Conservation (phyloP, 2,329 filamentous ascomycete genomes). For the Monosporascus ibericus region DNA sequence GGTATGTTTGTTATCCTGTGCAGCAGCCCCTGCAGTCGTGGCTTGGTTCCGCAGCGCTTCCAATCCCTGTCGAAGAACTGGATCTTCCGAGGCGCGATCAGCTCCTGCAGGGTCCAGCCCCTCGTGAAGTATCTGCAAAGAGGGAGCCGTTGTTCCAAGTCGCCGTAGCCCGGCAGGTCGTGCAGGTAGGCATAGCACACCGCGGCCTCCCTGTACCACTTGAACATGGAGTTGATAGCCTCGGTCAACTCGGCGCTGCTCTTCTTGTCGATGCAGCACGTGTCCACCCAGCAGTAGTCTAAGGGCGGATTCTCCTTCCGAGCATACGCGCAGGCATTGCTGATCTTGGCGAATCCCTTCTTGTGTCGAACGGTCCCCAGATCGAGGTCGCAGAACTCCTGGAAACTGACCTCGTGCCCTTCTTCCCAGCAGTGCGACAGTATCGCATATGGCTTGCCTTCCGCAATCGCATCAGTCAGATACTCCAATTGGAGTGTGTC, state of each 20-base stretch:
- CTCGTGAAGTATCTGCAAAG: constrained; percentile 7
- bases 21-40: neutral
- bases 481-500: too few relatives aligned
- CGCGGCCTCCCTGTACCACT: constrained; percentile 6
- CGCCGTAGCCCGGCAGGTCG: neutral
- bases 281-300: constrained; percentile 11
- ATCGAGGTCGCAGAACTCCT: neutral
- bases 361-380: neutral
- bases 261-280: constrained; percentile 11
- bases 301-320: neutral
- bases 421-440: constrained; percentile 15
- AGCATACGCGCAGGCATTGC: constrained; percentile 3
- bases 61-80: constrained; percentile 13
- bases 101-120: constrained; percentile 4
- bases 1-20: constrained; percentile 4
- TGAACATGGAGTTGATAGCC: constrained; percentile 8
- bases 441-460: constrained; percentile 9
- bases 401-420: constrained; percentile 10
- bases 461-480: too few relatives aligned
- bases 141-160: neutral
- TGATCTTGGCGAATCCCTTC: constrained; percentile 4
- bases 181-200: constrained; percentile 9
- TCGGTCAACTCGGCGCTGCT: constrained; percentile 10
- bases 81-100: constrained; percentile 6
- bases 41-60: constrained; percentile 9